These are phyloP conservation scores for Saccharomycopsis babjevae DNA, from an alignment of 805 yeast species.

Conservation along the genomic window DNA sequence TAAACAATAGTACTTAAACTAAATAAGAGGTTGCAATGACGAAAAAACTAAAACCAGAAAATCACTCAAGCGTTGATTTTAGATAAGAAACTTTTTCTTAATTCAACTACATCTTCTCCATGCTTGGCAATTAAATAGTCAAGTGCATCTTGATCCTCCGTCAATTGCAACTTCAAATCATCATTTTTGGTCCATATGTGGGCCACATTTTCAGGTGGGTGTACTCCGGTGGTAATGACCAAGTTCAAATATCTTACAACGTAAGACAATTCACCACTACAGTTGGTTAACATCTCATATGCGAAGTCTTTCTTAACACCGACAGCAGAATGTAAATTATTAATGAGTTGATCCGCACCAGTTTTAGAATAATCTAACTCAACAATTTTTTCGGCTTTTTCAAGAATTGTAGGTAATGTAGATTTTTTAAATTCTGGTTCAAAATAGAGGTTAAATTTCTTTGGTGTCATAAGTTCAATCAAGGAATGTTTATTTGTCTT, in stretches of 20 bases:
- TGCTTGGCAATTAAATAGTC: constrained; percentile 29
- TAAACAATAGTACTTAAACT: not conserved
- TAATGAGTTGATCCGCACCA: constrained; percentile 34
- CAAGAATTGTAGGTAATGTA: constrained; percentile 25
- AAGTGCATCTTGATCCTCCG: constrained; percentile 27
- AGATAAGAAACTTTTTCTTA: constrained; percentile 29
- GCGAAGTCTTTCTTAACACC: constrained; percentile 35
- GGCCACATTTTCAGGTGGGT: constrained; percentile 34
- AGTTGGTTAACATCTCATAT: constrained; percentile 31
- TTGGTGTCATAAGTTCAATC: constrained; percentile 21
- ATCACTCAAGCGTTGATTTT: not conserved
- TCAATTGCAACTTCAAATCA: constrained; percentile 28
- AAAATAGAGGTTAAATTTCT: constrained; percentile 23
- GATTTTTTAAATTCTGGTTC: constrained; percentile 26
- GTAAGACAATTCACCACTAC: constrained; percentile 35
- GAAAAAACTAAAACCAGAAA: not conserved
- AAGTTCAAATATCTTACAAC: constrained; percentile 33
- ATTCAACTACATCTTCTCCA: constrained; percentile 32
- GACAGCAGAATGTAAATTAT: constrained; percentile 31
- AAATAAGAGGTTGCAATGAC: not conserved
- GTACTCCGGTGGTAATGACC: constrained; percentile 31
- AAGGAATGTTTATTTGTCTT: constrained; percentile 7
- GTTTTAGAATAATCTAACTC: constrained; percentile 31
- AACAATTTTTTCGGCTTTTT: constrained; percentile 30
- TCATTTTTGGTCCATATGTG: constrained; percentile 39